Base-by-base conservation (phyloP, 1,284 basidiomycete species). In the Naganishia liquefaciens region DNA sequence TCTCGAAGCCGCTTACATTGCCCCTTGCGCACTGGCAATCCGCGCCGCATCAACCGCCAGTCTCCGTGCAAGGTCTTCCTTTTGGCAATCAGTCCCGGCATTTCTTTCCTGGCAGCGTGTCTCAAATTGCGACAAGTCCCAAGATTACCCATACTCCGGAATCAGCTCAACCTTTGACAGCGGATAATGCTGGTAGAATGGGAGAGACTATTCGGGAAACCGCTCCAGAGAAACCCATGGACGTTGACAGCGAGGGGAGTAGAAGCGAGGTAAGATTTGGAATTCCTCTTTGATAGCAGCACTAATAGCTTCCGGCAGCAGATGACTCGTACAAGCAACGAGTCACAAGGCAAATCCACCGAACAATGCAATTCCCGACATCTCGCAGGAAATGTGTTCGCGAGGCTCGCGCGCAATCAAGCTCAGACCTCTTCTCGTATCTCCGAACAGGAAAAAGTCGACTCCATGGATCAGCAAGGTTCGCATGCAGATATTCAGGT, bases 131-230 rank as follows among this genome's bases (percentile, higher is more conserved):
- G 33, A 10, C 33, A 37, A 13, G 10, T 37, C 13, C 7, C 3
- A 6, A n/a, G 3, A 4, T 5, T 10, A 7, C 54, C 4, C 6
- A 23, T n/a, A 37, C 33, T 37, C 13, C 33, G 33, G 33, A 37
- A 13, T 9, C 13, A 37, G 9, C 0, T 37, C 10, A 13, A 2
- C 13, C 6, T 7, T 0, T 0, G 13, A 10, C 33, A 7, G 30
- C 28, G 13, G n/a, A 50, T 19, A 46, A 60, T 60, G 49, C 57
- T 25, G 57, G 57, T 27, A 60, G 57, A 6, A 50, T 27, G 44
- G 49, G 57, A 13, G 4, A 37, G 33, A 10, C 3, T 13, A 5
- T 37, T 7, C 33, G 13, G 33, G 33, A 37, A 13, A 37, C 10
- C 13, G 10, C 25, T 27, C 46, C 2, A 25, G 46, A 13, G 25